Conservation (phyloP, 75 land plant genomes). For the Pinus tabuliformis region DNA sequence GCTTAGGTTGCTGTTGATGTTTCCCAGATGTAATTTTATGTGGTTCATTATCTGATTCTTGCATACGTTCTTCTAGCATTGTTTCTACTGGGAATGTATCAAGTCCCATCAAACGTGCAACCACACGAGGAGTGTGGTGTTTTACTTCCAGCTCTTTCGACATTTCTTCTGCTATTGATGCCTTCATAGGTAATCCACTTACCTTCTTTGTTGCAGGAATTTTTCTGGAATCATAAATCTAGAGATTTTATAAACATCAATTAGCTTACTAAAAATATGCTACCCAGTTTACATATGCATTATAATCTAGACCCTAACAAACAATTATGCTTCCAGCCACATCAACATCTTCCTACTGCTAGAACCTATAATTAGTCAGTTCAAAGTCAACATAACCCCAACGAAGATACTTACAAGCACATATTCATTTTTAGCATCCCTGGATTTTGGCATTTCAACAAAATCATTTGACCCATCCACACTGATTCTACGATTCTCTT, state of each 20-base stretch:
- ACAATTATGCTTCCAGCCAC: not conserved
- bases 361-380: not conserved
- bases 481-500: too few species aligned
- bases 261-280: not conserved
- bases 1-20: constrained; percentile 6
- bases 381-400: not conserved
- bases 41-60: constrained; percentile 4
- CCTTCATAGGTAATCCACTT: constrained; percentile 35
- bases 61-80: constrained; percentile 17
- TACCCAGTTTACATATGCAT: not conserved
- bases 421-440: constrained; percentile 2
- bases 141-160: constrained; percentile 37
- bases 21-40: constrained; percentile 3
- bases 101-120: constrained; percentile 94
- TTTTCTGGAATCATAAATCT: constrained; percentile 2
- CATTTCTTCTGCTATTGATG: constrained; percentile 45
- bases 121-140: constrained; percentile 57
- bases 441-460: not conserved
- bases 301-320: not conserved
- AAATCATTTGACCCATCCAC: constrained; percentile 11
- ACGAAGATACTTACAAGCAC: not conserved
- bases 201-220: constrained; percentile 9
- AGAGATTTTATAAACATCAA: not conserved
- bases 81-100: constrained; percentile 54
- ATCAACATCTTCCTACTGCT: not conserved